These are phyloP conservation scores for Ustilago hordei DNA, from an alignment of 1,284 basidiomycete species.

Conservation along the genomic window DNA sequence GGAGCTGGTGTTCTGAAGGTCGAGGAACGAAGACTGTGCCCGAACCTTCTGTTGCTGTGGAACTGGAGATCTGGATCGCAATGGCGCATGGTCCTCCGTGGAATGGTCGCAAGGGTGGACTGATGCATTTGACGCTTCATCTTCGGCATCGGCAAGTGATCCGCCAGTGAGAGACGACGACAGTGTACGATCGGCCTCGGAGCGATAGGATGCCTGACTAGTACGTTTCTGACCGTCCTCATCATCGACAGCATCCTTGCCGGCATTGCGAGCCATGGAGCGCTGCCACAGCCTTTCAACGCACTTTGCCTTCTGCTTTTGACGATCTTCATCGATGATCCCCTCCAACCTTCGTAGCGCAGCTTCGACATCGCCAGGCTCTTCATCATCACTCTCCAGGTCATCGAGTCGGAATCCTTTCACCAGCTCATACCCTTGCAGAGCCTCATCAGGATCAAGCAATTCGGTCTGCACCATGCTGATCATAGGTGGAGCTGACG, in stretches of 20 bases:
- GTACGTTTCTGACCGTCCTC: slow-evolving; percentile 3
- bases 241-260: slow-evolving; percentile 6
- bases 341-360: slow-evolving; percentile 62
- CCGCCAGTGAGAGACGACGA: slow-evolving; percentile 39
- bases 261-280: slow-evolving; percentile 44
- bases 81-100: slow-evolving; percentile 5
- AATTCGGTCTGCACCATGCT: slow-evolving; percentile 58
- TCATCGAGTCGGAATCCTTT: slow-evolving; percentile 61
- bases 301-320: slow-evolving; percentile 44
- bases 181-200: slow-evolving; percentile 26
- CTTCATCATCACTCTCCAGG: slow-evolving; percentile 61
- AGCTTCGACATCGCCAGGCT: slow-evolving; percentile 64
- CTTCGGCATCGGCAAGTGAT: slow-evolving; percentile 44
- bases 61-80: neutral
- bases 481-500: slow-evolving; percentile 40
- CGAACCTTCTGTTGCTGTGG: slow-evolving; percentile 7
- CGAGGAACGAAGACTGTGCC: slow-evolving; percentile 31
- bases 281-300: slow-evolving; percentile 60
- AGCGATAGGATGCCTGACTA: slow-evolving; percentile 24
- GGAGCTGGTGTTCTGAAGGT: slow-evolving; percentile 30
- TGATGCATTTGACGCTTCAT: slow-evolving; percentile 25
- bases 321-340: slow-evolving; percentile 64
- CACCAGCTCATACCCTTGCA: slow-evolving; percentile 64
- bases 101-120: slow-evolving; percentile 30
- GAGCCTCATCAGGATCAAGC: slow-evolving; percentile 63